Evolutionary conservation across 352 stramenopile species (phyloP).

Genomic region (Pythium phragmiticola): DNA sequence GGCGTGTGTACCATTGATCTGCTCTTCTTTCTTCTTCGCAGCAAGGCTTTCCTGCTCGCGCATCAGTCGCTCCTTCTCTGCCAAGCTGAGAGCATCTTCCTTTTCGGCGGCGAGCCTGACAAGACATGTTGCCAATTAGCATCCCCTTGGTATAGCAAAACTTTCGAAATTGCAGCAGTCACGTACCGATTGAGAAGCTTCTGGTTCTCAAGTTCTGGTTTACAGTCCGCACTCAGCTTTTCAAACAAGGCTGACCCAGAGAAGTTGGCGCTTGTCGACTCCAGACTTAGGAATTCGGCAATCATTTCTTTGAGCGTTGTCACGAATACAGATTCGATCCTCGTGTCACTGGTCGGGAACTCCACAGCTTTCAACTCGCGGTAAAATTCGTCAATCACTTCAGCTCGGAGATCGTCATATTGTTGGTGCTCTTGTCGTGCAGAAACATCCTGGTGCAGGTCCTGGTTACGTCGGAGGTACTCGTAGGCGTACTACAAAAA

Average conservation of each 20-base stretch:
- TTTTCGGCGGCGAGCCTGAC: slow-evolving; percentile 66
- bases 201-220: slow-evolving; percentile 59
- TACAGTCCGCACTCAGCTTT: slow-evolving; percentile 60
- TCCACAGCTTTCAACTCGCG: slow-evolving; percentile 45
- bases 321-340: slow-evolving; percentile 61
- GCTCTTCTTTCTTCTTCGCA: slow-evolving; percentile 52
- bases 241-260: slow-evolving; percentile 50
- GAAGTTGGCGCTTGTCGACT: slow-evolving; percentile 43
- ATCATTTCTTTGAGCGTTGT: slow-evolving; percentile 58
- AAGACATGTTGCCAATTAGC: background rate
- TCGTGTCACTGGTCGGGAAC: slow-evolving; percentile 62
- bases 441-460: slow-evolving; percentile 58
- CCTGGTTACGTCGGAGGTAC: slow-evolving; percentile 64
- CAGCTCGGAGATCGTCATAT: slow-evolving; percentile 56
- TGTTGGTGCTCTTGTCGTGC: slow-evolving; percentile 55
- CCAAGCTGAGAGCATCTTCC: slow-evolving; percentile 51
- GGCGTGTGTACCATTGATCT: slow-evolving; percentile 49
- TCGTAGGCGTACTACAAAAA: slow-evolving; percentile 55
- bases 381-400: slow-evolving; percentile 59
- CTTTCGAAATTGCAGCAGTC: background rate
- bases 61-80: slow-evolving; percentile 55
- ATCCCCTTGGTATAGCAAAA: background rate
- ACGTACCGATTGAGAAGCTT: slow-evolving; percentile 68
- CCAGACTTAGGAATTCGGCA: slow-evolving; percentile 54
- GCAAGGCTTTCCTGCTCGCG: slow-evolving; percentile 54